Percentiles rank a stretch among this genome's conserved stretches.
Evolutionary conservation across 2,329 filamentous ascomycete species (phyloP).

Genomic region (Pochonia chlamydosporia): DNA sequence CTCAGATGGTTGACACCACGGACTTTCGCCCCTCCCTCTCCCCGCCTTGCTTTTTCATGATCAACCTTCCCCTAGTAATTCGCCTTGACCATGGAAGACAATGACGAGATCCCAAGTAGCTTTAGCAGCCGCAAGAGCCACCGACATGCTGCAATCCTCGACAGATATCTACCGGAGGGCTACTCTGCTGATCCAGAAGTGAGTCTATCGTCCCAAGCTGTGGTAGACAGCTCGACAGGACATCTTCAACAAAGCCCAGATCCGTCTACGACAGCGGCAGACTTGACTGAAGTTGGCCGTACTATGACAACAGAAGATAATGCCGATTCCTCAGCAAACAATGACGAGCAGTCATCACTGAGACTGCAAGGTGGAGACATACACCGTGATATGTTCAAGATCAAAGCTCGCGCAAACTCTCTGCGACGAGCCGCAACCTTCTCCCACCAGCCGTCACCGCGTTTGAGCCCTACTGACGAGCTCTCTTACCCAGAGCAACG

Average conservation of each 20-base stretch:
- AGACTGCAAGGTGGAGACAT: constrained; percentile 71
- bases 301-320: constrained; percentile 4
- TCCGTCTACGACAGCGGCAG: neutral
- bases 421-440: constrained; percentile 61
- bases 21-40: too few species aligned
- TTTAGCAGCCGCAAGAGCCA: constrained; percentile 19
- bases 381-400: constrained; percentile 71
- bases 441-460: constrained; percentile 42
- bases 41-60: too few species aligned
- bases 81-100: constrained; percentile 21
- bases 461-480: constrained; percentile 21
- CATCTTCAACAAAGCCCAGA: neutral
- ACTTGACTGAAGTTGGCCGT: neutral
- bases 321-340: constrained; percentile 12
- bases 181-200: constrained; percentile 34
- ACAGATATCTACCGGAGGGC: constrained; percentile 31
- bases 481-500: constrained; percentile 33
- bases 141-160: constrained; percentile 30
- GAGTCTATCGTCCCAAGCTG: constrained; percentile 19
- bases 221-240: constrained; percentile 8
- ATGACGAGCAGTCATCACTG: constrained; percentile 46
- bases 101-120: constrained; percentile 19
- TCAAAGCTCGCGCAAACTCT: constrained; percentile 51
- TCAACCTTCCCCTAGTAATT: too few species aligned
- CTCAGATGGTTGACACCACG: too few species aligned